Conservation (phyloP, 345 rosid species). For the Lepidium aucheri region DNA sequence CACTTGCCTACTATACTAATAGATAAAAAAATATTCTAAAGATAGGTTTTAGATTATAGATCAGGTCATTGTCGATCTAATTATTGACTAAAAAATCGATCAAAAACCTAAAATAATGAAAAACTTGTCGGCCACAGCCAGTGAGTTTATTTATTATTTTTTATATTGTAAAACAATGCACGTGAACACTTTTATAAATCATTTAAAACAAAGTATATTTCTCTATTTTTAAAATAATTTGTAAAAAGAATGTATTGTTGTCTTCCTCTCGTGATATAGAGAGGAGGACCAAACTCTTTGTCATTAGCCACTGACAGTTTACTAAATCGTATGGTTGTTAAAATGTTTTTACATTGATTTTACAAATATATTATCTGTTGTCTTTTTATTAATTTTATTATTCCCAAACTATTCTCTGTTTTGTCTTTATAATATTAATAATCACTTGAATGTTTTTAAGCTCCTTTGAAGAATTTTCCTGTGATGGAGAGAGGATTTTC, state of each 20-base stretch:
- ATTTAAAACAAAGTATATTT: not conserved
- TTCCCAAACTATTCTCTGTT: conserved; percentile 11
- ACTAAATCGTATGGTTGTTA: conserved; percentile 25
- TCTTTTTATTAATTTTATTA: not conserved
- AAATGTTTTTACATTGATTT: conserved; percentile 2
- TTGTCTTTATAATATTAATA: not conserved
- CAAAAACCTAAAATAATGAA: too few species aligned
- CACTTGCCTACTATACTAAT: too few species aligned
- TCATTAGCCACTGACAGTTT: conserved; percentile 21
- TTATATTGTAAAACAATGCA: not conserved
- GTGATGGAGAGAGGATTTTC: conserved; percentile 3
- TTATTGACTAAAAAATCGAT: too few species aligned
- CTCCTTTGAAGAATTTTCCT: conserved; percentile 6
- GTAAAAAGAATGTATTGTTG: not conserved
- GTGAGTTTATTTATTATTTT: conserved; percentile 10
- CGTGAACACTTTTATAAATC: conserved; percentile 19
- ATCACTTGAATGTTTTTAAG: conserved; percentile 14
- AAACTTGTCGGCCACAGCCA: conserved; percentile 16
- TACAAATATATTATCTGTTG: not conserved
- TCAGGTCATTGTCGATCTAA: too few species aligned
- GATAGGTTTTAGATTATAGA: too few species aligned
- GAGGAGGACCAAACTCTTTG: conserved; percentile 23
- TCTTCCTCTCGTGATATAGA: conserved; percentile 19
- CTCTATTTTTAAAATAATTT: not conserved
- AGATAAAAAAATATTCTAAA: too few species aligned